Percentiles rank a stretch among this genome's conserved stretches.
Conservation (phyloP, 768 basidiomycete species). For the Omphalotus guepiniiformis region DNA sequence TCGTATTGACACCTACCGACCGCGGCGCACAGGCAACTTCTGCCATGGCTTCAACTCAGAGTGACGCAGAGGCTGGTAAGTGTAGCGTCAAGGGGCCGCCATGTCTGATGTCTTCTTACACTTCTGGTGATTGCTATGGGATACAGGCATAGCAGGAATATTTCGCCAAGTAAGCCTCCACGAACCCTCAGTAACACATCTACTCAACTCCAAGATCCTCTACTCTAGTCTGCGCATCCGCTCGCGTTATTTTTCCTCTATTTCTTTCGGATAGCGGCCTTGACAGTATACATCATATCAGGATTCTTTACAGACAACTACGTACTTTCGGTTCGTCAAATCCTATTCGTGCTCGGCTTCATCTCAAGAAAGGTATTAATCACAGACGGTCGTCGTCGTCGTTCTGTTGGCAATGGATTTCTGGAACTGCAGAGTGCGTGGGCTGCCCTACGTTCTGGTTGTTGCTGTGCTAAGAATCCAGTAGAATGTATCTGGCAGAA, state of each 20-base stretch:
- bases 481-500: conserved; percentile 91
- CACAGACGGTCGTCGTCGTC: conserved; percentile 84
- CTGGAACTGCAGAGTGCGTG: conserved; percentile 81
- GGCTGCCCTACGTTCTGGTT: conserved; percentile 16
- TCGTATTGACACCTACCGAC: conserved; percentile 57
- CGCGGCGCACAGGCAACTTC: conserved; percentile 26
- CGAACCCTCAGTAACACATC: neutral
- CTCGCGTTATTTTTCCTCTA: conserved; percentile 84
- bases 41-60: conserved; percentile 49
- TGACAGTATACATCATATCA: conserved; percentile 89
- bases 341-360: neutral
- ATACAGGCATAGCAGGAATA: conserved; percentile 67
- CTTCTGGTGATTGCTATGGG: neutral
- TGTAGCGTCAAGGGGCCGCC: too few species aligned
- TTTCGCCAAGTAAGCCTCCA: conserved; percentile 60
- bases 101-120: neutral
- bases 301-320: conserved; percentile 89
- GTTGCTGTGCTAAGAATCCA: conserved; percentile 6
- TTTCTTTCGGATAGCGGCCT: conserved; percentile 83
- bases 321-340: conserved; percentile 75
- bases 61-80: conserved; percentile 77
- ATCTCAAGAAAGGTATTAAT: neutral
- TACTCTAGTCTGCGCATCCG: conserved; percentile 72
- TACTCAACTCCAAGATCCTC: conserved; percentile 10
- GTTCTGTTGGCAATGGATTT: conserved; percentile 96